These are phyloP conservation scores for Echites panduratus DNA, from an alignment of 257 asterid species.

Conservation along the genomic window DNA sequence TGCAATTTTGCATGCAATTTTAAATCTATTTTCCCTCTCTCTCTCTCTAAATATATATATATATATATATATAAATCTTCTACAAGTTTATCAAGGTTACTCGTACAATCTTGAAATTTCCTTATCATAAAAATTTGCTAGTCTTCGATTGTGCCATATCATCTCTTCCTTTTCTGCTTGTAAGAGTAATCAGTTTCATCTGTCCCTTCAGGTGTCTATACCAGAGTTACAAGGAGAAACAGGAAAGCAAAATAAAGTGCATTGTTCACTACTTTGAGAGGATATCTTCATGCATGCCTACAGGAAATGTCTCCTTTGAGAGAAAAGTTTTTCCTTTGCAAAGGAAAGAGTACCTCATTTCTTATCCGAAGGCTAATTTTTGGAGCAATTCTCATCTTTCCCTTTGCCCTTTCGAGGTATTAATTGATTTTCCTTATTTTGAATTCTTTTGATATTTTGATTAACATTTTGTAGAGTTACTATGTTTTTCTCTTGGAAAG, in stretches of 20 bases:
- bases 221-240: slow-evolving; percentile 40
- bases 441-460: background rate
- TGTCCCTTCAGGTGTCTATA: slow-evolving; percentile 52
- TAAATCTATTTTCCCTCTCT: background rate
- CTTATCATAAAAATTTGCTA: background rate
- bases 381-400: slow-evolving; percentile 61
- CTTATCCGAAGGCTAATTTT: slow-evolving; percentile 49
- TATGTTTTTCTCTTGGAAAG: background rate
- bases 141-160: background rate
- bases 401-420: slow-evolving; percentile 76
- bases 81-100: background rate
- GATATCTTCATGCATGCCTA: slow-evolving; percentile 50
- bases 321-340: slow-evolving; percentile 62
- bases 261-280: slow-evolving; percentile 76
- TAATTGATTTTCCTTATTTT: slow-evolving; percentile 3
- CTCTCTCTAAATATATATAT: too few species aligned
- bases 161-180: slow-evolving; percentile 6
- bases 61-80: too few species aligned
- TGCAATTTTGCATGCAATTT: background rate
- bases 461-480: slow-evolving; percentile 3
- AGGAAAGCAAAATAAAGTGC: slow-evolving; percentile 75
- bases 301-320: slow-evolving; percentile 76
- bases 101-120: background rate
- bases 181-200: background rate
- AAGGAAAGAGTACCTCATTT: slow-evolving; percentile 28